Evolutionary conservation across 495 filamentous ascomycete species (phyloP), one percentile per base, ranked within the genome.

Genomic region (Aspergillus cristatus): DNA sequence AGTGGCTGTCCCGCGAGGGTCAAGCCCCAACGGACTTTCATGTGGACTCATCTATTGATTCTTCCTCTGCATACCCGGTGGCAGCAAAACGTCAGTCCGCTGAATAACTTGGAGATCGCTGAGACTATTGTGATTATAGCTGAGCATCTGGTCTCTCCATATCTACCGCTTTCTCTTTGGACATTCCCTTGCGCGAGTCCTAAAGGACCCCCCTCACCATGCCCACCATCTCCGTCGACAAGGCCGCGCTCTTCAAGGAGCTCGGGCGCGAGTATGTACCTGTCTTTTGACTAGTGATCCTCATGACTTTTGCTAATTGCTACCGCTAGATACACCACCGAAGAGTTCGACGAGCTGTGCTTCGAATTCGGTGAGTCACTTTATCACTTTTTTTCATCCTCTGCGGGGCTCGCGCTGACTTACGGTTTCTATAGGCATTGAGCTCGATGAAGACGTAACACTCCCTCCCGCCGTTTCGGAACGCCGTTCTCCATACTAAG

Each of bases 261-360:
- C 72, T 98, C 39, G 90, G 87, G 48, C 79, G 81, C 60, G 77
- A 91, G 80, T 95, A 72, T 58, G 81, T 65, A 18, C 28, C 8
- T 4, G 20, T 4, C 4, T 24, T 24, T 24, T 24, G 8, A n/a
- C n/a, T 24, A 24, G 20, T 24, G 20, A 8, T 24, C 20, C 20
- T 24, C 20, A n/a, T n/a, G n/a, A n/a, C n/a, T n/a, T n/a, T 24
- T 24, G 20, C 20, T 24, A 24, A 24, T 24, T 4, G 28, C 10
- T 26, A 6, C 24, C 54, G 43, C 14, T 28, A 89, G 84, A 18
- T 94, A 87, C 58, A 95, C 89, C 31, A 85, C 82, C 48, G 77
- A 94, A 45, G 84, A 90, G 55, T 97, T 99, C 57, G 90, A 98
- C 54, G 82, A 94, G 54, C 69, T 99, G 47, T 99, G 91, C 58